Percentiles rank a stretch among this genome's conserved stretches.
phyloP scores from a whole-genome alignment of 116 monocot genomes.

The Zostera marina region DNA sequence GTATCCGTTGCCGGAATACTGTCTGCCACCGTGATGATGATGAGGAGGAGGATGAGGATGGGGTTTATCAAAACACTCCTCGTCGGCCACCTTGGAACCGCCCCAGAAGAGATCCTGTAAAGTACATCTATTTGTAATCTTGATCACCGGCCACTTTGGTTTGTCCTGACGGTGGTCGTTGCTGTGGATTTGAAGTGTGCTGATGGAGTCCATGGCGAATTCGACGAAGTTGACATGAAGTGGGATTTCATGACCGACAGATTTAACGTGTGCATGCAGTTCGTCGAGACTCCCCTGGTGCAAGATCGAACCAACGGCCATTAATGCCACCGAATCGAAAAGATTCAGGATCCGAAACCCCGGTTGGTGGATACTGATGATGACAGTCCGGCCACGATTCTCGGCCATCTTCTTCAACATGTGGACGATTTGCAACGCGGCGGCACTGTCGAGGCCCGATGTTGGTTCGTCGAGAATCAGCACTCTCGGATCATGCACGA shows the following conservation, averaged over 20 bases:
- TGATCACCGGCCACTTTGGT: neutral
- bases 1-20: slow-evolving; percentile 8
- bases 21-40: neutral
- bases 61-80: neutral
- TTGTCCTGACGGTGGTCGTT: neutral
- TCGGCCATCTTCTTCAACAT: slow-evolving; percentile 69
- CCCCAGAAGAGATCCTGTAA: slow-evolving; percentile 61
- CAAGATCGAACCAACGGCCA: slow-evolving; percentile 44
- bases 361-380: slow-evolving; percentile 92
- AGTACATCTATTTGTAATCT: slow-evolving; percentile 27
- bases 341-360: slow-evolving; percentile 58
- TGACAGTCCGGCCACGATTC: slow-evolving; percentile 46
- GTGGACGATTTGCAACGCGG: slow-evolving; percentile 61
- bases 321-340: slow-evolving; percentile 48
- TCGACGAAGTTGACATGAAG: slow-evolving; percentile 56
- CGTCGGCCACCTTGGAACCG: slow-evolving; percentile 19
- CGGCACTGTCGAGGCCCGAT: slow-evolving; percentile 74
- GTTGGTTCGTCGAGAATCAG: slow-evolving; percentile 90
- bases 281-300: slow-evolving; percentile 58
- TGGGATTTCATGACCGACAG: slow-evolving; percentile 34
- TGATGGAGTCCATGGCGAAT: slow-evolving; percentile 69
- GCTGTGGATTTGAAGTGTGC: slow-evolving; percentile 13
- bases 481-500: slow-evolving; percentile 55
- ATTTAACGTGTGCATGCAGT: slow-evolving; percentile 22
- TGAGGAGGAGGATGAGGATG: neutral